A percentile compares a stretch with the other conserved stretches of the same genome.
phyloP scores from a whole-genome alignment of 139 green algal species.

The Volvox africanus region DNA sequence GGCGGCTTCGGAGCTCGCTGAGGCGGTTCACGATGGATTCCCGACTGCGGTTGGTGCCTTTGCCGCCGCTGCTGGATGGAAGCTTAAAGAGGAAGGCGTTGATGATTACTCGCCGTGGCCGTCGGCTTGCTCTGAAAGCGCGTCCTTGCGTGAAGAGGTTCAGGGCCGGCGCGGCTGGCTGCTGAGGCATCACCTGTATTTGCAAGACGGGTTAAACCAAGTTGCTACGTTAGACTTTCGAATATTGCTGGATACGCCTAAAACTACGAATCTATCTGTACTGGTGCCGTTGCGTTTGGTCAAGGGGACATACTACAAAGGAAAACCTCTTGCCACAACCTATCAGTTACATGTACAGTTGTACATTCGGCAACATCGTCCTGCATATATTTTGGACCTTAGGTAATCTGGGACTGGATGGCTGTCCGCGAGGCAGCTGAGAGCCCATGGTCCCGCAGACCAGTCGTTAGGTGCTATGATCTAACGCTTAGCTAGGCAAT shows the following conservation, averaged over 20 bases:
- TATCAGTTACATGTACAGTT: no score
- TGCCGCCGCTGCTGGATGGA: background rate
- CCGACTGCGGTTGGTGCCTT: background rate
- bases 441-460: background rate
- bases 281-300: background rate
- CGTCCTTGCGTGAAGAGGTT: background rate
- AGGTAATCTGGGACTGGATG: background rate
- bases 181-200: background rate
- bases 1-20: constrained; percentile 2
- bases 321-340: background rate
- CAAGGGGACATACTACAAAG: background rate
- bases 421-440: background rate
- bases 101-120: constrained; percentile 1
- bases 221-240: background rate
- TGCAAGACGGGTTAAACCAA: background rate
- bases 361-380: no score
- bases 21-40: constrained; percentile 11
- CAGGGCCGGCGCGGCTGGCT: background rate
- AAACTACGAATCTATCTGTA: no score
- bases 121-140: background rate
- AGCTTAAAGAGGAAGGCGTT: constrained; percentile 18
- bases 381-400: background rate
- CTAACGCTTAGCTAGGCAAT: no score
- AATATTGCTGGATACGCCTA: background rate
- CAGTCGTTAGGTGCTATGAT: no score